phyloP scores from a whole-genome alignment of 1,139 yeast species.

The Zygosaccharomyces sapae region DNA sequence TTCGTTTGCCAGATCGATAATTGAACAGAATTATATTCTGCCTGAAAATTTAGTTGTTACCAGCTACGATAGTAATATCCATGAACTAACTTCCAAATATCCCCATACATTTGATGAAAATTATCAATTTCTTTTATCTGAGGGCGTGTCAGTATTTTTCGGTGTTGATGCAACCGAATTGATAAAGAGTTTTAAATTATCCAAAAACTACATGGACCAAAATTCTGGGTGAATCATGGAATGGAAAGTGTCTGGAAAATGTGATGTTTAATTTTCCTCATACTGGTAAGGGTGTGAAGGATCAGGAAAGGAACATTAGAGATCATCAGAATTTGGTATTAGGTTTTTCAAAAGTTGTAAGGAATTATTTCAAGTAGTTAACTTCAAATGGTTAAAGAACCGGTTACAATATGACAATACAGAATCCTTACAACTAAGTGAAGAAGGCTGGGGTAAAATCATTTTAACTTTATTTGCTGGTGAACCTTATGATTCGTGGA shows the following conservation, averaged over 20 bases:
- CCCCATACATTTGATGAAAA: slow-evolving; percentile 49
- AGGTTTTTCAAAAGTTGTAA: slow-evolving; percentile 58
- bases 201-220: slow-evolving; percentile 37
- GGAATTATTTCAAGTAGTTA: slow-evolving; percentile 45
- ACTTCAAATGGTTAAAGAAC: slow-evolving; percentile 22
- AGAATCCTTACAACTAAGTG: slow-evolving; percentile 15
- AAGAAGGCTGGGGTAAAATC: slow-evolving; percentile 45
- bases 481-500: slow-evolving; percentile 88
- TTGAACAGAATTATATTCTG: slow-evolving; percentile 46
- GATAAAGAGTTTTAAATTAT: slow-evolving; percentile 45
- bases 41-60: slow-evolving; percentile 66
- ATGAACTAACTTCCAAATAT: slow-evolving; percentile 58
- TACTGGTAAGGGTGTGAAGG: slow-evolving; percentile 82
- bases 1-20: slow-evolving; percentile 66
- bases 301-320: slow-evolving; percentile 73
- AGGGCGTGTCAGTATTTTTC: slow-evolving; percentile 47
- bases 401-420: slow-evolving; percentile 11
- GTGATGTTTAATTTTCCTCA: slow-evolving; percentile 93
- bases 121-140: slow-evolving; percentile 39
- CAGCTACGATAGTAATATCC: slow-evolving; percentile 57
- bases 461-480: slow-evolving; percentile 78
- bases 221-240: slow-evolving; percentile 36
- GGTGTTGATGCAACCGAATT: slow-evolving; percentile 67
- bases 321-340: slow-evolving; percentile 73
- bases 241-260: slow-evolving; percentile 44